phyloP scores from a whole-genome alignment of 331 rosid genomes.

The Cydonia oblonga region DNA sequence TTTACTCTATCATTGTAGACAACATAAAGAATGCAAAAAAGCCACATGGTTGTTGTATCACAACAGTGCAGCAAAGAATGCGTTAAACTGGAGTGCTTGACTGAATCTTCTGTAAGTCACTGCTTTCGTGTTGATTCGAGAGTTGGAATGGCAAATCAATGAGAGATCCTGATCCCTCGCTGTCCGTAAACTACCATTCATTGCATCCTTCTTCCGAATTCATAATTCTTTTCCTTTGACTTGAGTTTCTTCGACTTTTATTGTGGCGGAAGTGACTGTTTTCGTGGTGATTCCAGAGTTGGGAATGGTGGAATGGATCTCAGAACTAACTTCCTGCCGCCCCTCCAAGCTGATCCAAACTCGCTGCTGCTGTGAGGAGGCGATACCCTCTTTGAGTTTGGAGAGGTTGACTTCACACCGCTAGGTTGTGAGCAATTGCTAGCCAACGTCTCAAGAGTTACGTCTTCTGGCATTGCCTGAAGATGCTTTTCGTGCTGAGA shows the following conservation, averaged over 20 bases:
- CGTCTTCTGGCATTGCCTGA: constrained; percentile 19
- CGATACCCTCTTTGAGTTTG: constrained; percentile 15
- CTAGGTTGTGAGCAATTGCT: neutral
- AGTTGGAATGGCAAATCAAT: neutral
- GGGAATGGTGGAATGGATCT: constrained; percentile 18
- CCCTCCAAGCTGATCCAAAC: constrained; percentile 9
- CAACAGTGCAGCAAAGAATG: neutral
- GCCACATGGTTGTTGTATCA: neutral
- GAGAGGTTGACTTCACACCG: constrained; percentile 9
- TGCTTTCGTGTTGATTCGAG: too few relatives aligned
- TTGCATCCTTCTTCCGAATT: neutral
- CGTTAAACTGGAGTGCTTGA: neutral
- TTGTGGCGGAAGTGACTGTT: neutral
- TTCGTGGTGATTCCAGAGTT: neutral
- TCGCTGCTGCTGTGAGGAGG: constrained; percentile 2
- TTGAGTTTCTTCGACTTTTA: neutral
- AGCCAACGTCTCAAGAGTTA: neutral
- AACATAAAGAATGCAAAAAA: neutral
- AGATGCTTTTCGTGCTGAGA: constrained; percentile 1
- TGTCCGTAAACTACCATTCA: neutral
- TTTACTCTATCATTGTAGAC: too few relatives aligned
- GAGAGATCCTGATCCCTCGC: neutral
- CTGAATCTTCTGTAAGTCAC: neutral
- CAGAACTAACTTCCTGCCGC: constrained; percentile 19
- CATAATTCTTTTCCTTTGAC: neutral